Conservation (phyloP, 768 basidiomycete species). For the Lentinula raphanica region DNA sequence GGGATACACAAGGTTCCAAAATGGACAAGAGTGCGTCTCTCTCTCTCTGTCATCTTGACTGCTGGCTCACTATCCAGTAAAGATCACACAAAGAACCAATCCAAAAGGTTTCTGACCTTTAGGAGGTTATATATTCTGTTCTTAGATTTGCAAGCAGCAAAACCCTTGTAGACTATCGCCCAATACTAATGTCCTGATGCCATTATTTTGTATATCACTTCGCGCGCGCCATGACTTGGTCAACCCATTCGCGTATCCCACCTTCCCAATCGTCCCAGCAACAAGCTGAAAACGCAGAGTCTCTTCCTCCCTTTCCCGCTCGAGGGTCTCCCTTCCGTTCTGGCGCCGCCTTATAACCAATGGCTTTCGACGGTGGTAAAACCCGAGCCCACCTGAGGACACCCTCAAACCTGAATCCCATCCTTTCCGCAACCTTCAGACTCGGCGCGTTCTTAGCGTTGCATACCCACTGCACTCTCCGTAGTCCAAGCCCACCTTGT, state of each 20-base stretch:
- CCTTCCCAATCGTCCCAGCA: conserved; percentile 22
- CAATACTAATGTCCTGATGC: background rate
- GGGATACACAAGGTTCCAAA: conserved; percentile 98
- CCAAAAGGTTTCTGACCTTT: conserved; percentile 76
- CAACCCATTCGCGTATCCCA: background rate
- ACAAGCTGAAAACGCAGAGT: conserved; percentile 14
- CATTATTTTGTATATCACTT: background rate
- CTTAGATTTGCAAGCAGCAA: background rate
- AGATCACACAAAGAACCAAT: conserved; percentile 85
- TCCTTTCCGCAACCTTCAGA: conserved; percentile 44
- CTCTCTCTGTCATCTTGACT: background rate
- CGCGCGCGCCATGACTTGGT: conserved; percentile 1
- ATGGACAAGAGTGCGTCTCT: conserved; percentile 75
- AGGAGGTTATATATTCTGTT: background rate
- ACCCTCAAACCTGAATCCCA: conserved; percentile 58
- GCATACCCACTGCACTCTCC: conserved; percentile 60
- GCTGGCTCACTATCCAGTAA: conserved; percentile 8
- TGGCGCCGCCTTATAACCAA: conserved; percentile 27
- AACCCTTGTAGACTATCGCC: background rate
- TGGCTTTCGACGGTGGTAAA: conserved; percentile 33
- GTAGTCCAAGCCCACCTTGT: conserved; percentile 44
- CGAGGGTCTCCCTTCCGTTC: conserved; percentile 24
- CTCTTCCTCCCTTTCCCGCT: conserved; percentile 11
- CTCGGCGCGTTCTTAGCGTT: conserved; percentile 44
- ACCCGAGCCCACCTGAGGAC: conserved; percentile 51